These are phyloP conservation scores for Grigorovia yakushimaensis DNA, from an alignment of 805 yeast genomes.

Conservation along the genomic window DNA sequence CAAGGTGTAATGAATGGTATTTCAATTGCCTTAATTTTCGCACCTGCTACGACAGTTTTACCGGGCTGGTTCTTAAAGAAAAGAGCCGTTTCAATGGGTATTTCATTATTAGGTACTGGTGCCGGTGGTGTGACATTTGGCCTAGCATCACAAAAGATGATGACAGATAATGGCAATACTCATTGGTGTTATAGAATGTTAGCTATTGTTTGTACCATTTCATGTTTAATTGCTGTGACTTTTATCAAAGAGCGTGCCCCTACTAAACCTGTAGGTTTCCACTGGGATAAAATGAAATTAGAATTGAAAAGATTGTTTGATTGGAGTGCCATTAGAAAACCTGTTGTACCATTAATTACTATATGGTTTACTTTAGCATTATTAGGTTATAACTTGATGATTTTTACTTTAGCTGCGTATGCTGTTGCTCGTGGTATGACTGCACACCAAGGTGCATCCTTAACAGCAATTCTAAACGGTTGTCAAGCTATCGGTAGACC, in stretches of 20 bases:
- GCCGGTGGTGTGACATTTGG: constrained; percentile 41
- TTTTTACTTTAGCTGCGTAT: constrained; percentile 39
- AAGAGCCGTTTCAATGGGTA: constrained; percentile 46
- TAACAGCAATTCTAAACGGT: constrained; percentile 37
- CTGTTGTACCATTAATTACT: constrained; percentile 26
- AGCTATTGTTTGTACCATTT: constrained; percentile 31
- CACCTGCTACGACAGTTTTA: constrained; percentile 49
- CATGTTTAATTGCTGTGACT: constrained; percentile 32
- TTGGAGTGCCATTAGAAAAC: constrained; percentile 13
- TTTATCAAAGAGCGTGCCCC: constrained; percentile 39
- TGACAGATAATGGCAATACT: constrained; percentile 34
- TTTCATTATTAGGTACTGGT: constrained; percentile 43
- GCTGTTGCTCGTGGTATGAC: constrained; percentile 39
- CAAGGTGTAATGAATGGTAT: constrained; percentile 59
- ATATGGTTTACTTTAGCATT: constrained; percentile 31
- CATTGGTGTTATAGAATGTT: constrained; percentile 39
- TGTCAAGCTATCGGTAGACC: constrained; percentile 43
- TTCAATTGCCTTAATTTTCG: constrained; percentile 40
- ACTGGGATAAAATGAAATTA: constrained; percentile 19
- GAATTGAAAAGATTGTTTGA: constrained; percentile 14
- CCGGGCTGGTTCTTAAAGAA: constrained; percentile 65
- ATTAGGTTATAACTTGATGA: constrained; percentile 35
- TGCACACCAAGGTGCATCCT: constrained; percentile 33
- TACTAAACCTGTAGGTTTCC: constrained; percentile 20
- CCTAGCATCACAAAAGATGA: constrained; percentile 34